Evolutionary conservation across 2,329 filamentous ascomycete species (phyloP).

Genomic region (Fonsecaea pedrosoi): DNA sequence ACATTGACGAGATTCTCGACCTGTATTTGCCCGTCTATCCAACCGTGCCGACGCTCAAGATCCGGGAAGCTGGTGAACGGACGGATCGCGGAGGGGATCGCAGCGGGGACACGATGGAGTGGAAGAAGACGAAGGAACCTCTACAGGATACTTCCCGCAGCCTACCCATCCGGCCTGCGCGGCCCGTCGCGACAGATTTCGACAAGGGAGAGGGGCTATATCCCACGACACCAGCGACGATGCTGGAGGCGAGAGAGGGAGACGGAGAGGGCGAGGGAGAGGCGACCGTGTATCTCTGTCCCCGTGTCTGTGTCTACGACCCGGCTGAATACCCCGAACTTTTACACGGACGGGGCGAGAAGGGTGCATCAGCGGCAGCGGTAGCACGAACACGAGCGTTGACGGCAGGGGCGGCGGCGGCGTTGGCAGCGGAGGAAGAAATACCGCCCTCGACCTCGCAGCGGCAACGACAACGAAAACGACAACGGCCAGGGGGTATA

Average conservation of each 20-base stretch:
- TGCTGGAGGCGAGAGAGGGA: no score
- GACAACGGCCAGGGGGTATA: background rate
- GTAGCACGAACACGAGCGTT: background rate
- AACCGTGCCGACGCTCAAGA: no score
- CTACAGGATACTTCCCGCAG: background rate
- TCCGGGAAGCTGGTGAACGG: no score
- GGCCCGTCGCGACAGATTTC: background rate
- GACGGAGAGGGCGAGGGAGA: no score
- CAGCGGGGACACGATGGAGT: background rate
- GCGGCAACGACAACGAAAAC: background rate
- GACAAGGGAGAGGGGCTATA: background rate
- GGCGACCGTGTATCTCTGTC: background rate
- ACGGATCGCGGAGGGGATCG: no score
- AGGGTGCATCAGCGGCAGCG: background rate
- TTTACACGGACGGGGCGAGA: background rate
- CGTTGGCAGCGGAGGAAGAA: background rate
- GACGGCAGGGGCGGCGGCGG: background rate
- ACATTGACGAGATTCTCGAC: conserved; percentile 25
- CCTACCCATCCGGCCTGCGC: background rate
- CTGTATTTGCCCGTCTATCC: conserved; percentile 18
- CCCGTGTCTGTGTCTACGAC: background rate
- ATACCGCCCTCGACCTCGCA: background rate
- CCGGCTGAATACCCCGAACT: background rate
- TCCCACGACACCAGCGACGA: background rate
- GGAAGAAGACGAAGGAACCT: background rate